Conservation (phyloP, 2,329 filamentous ascomycete genomes). For the Endoconidiophora laricicola region DNA sequence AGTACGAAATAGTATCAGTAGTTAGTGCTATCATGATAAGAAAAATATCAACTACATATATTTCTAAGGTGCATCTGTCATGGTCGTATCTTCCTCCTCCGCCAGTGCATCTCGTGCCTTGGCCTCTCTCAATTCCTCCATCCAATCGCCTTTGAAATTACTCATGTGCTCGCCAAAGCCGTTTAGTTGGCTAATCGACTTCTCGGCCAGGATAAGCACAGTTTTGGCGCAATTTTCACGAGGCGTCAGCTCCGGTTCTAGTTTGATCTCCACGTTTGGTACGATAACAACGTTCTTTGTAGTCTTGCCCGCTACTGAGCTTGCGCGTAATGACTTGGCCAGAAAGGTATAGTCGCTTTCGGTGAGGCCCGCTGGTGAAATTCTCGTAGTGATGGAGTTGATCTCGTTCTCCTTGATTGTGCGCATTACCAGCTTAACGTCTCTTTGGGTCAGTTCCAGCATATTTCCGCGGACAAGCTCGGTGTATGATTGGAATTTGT, state of each 20-base stretch:
- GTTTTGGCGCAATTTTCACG: slow-evolving; percentile 6
- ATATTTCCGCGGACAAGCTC: slow-evolving; percentile 12
- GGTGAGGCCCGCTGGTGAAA: not conserved
- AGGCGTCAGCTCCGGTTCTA: not conserved
- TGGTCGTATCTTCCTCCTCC: not conserved
- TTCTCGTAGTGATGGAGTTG: not conserved
- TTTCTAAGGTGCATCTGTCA: not conserved
- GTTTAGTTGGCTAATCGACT: slow-evolving; percentile 9
- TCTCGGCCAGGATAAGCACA: slow-evolving; percentile 8
- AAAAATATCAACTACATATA: too few relatives aligned
- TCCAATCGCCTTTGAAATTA: not conserved
- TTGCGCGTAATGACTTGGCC: not conserved
- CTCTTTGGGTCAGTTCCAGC: slow-evolving; percentile 5
- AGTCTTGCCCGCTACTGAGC: slow-evolving; percentile 1
- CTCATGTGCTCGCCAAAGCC: slow-evolving; percentile 10
- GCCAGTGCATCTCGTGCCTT: not conserved
- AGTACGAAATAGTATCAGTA: too few relatives aligned
- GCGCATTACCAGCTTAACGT: slow-evolving; percentile 4
- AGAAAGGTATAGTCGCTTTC: slow-evolving; percentile 4
- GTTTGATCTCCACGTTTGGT: slow-evolving; percentile 3
- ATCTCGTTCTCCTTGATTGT: slow-evolving; percentile 4
- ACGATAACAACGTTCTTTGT: not conserved
- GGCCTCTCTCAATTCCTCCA: not conserved
- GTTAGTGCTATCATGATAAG: too few relatives aligned
- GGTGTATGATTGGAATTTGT: slow-evolving; percentile 9